Percentiles rank a stretch among this genome's conserved stretches.
phyloP scores from a whole-genome alignment of 129 eudicot species.

The Erigeron canadensis region DNA sequence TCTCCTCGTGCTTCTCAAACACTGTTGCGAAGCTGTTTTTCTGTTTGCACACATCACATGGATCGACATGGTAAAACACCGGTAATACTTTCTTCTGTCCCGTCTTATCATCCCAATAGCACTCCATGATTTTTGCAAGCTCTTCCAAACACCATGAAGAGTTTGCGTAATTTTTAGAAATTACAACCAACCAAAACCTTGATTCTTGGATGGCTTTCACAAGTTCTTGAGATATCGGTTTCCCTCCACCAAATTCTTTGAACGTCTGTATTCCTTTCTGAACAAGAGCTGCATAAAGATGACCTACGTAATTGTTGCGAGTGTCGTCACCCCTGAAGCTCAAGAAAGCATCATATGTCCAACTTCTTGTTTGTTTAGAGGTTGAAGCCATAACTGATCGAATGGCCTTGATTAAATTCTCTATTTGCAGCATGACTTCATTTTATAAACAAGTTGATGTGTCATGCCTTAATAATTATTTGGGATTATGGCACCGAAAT shows the following conservation, averaged over 20 bases:
- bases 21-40: not conserved
- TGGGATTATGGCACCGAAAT: too few species aligned
- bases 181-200: not conserved
- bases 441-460: too few species aligned
- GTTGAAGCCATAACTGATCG: too few species aligned
- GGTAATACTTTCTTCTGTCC: not conserved
- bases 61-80: not conserved
- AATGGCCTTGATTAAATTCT: too few species aligned
- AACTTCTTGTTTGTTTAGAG: not conserved
- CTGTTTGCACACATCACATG: not conserved
- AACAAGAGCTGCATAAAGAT: not conserved
- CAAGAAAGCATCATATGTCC: not conserved
- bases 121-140: not conserved
- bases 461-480: too few species aligned
- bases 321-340: too few species aligned
- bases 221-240: not conserved
- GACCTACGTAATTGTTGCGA: not conserved
- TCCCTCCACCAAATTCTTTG: not conserved
- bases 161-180: too few species aligned
- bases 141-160: constrained; percentile 12
- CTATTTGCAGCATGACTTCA: too few species aligned
- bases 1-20: not conserved
- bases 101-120: not conserved
- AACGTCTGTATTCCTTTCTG: not conserved
- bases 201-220: not conserved